Evolutionary conservation across 2,329 filamentous ascomycete species (phyloP), one percentile per base, ranked within the genome.

Genomic region (Lachnellula occidentalis): DNA sequence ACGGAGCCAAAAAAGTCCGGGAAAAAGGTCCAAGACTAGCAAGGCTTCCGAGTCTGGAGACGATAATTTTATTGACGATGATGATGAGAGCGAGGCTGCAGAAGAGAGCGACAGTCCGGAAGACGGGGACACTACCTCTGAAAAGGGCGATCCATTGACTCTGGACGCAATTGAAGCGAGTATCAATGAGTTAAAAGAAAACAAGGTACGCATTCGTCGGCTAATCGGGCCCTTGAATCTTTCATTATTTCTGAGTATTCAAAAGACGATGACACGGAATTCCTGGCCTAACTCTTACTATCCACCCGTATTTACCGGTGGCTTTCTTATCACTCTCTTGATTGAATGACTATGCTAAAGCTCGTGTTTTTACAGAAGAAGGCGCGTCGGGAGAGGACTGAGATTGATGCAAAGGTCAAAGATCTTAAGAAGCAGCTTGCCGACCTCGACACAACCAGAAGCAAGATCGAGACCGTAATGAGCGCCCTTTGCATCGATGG

Each of bases 401-500:
- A 64, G 5, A 53, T 70, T 3, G 63, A 65, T 42, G 11, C 47
- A 1, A 57, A 76, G 54, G 72, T 76, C 14, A 70, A 71, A 43
- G 68, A 72, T 42, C 67, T 74, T 5, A 62, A 65, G 4, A 64
- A 72, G 50, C 70, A 75, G 27, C 67, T 70, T 47, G 64, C 67
- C 1, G 64, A 59, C 14, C 46, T 69, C 2, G 61, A 69, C 7
- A 56, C 56, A 1, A 58, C 60, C 2, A 61, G 68, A 22, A 59
- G 62, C 7, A 61, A 70, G 45, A 59, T 72, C 27, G 72, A 70
- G 22, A 63, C 65, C 5, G 61, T 69, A 49, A 61, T 72, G 49
- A 71, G 64, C 22, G 65, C 68, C 5, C 56, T 69, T 5, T 76
- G 82, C 57, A 82, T 86, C 53, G 68, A 71, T 15, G 75, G 74